Conservation (phyloP, 2,329 filamentous ascomycete genomes). For the Neocatenulostroma microsporum region DNA sequence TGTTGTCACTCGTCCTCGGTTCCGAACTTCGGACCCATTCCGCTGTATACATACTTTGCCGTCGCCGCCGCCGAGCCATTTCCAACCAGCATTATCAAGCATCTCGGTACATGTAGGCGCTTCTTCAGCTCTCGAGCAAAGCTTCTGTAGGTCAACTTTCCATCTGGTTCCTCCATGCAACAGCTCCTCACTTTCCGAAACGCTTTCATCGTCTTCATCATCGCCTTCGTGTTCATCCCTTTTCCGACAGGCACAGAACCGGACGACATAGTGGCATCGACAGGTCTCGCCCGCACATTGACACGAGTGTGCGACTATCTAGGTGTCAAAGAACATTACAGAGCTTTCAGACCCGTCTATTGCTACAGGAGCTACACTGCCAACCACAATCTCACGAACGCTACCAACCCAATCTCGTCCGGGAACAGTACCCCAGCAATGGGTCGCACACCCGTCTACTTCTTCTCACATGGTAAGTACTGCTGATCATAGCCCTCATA, state of each 20-base stretch:
- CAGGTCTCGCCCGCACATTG: not conserved
- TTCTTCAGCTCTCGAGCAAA: not conserved
- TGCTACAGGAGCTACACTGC: too few relatives aligned
- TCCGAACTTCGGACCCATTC: too few relatives aligned
- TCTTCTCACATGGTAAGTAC: constrained; percentile 40
- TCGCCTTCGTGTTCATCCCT: constrained; percentile 1
- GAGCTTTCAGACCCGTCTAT: not conserved
- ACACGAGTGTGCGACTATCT: not conserved
- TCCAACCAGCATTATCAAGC: too few relatives aligned
- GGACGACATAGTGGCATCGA: not conserved
- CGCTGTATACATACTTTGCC: too few relatives aligned
- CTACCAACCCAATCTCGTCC: too few relatives aligned
- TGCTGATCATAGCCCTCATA: too few relatives aligned
- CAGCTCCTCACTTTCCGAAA: not conserved
- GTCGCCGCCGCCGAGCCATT: too few relatives aligned
- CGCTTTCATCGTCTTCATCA: not conserved
- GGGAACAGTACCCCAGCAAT: too few relatives aligned
- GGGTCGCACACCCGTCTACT: constrained; percentile 44
- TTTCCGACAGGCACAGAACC: not conserved
- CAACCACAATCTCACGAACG: too few relatives aligned
- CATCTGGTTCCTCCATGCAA: not conserved
- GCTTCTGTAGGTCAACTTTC: not conserved
- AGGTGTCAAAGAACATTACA: not conserved
- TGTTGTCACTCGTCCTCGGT: too few relatives aligned
- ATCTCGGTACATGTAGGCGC: too few relatives aligned